Evolutionary conservation across 1,139 yeast genomes (phyloP), one percentile per base, ranked within the genome.

Genomic region (Pichia inconspicua): DNA sequence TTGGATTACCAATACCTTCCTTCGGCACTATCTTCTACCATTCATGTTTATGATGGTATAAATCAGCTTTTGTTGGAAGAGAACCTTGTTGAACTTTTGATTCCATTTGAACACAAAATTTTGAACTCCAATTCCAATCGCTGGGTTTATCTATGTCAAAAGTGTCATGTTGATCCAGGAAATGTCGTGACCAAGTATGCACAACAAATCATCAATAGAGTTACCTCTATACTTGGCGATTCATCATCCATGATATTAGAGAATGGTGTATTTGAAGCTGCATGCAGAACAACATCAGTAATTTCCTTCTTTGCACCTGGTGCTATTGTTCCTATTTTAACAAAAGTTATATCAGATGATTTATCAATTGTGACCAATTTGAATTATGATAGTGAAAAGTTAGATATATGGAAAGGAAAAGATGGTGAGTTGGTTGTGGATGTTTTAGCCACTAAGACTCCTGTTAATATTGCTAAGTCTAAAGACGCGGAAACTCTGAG

Each of bases 401-500:
- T 85, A 35, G 65, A 70, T 25, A 83, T 90, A 42, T 87, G 90
- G 84, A 70, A 67, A 39, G 82, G 83, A 7, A 64, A 71, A 0
- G 90, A 82, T 45, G 95, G 90, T 9, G 80, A 76, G 49, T 66
- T 87, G 47, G 95, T 85, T 1, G 68, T 82, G 22, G 80, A 86
- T 58, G 81, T 85, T 3, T 67, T 85, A 45, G 63, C 60, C 30
- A 71, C 70, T 51, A 86, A 84, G 59, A 86, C 86, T 61, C 67
- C 84, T 4, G 45, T 41, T 10, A 47, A 44, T 35, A 40, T 52
- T 32, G 49, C 48, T n/a, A 54, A 54, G 41, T 52, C 54, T 5
- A 87, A 80, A 60, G 96, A 89, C 59, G 87, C 86, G 61, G 95
- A 86, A 58, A 85, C 89, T 15, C 72, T 78, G 53, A 82, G 86